Conservation (phyloP, 2,329 filamentous ascomycete genomes). For the Hypoxylon sp. region DNA sequence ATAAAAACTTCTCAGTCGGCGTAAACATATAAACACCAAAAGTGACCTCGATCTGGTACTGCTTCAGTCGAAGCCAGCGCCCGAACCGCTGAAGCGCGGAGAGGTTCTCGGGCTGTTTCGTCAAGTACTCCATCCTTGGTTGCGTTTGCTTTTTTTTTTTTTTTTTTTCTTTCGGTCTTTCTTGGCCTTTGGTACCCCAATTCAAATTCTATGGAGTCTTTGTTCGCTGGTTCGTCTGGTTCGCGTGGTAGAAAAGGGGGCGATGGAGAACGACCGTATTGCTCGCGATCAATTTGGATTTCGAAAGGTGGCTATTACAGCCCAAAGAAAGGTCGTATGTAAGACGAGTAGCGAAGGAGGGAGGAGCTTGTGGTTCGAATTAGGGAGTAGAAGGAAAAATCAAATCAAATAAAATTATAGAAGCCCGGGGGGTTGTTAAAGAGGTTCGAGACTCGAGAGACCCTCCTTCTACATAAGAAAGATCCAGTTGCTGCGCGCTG, state of each 20-base stretch:
- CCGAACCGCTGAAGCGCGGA: conserved; percentile 69
- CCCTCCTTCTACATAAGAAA: conserved; percentile 3
- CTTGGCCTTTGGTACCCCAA: background rate
- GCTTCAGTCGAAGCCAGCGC: conserved; percentile 92
- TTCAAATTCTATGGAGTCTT: background rate
- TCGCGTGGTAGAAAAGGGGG: conserved; percentile 16
- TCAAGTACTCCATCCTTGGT: conserved; percentile 57
- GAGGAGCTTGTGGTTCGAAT: background rate
- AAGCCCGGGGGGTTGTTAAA: conserved; percentile 2
- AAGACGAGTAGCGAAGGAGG: background rate
- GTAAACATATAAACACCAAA: conserved; percentile 98
- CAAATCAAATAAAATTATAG: background rate
- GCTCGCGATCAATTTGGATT: background rate
- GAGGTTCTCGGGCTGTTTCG: conserved; percentile 52
- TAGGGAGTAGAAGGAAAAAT: conserved; percentile 2
- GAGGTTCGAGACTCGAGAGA: conserved; percentile 8
- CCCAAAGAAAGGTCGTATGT: background rate
- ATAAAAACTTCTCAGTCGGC: conserved; percentile 94
- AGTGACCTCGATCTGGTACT: conserved; percentile 98
- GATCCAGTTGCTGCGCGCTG: background rate
- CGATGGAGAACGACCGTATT: background rate
- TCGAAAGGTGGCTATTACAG: conserved; percentile 7
- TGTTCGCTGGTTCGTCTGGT: conserved; percentile 8
- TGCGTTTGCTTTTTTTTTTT: conserved; percentile 8
- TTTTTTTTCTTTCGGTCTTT: conserved; percentile 10